Percentiles rank a stretch among this genome's conserved stretches.
Conservation (phyloP, 805 yeast species). For the Maudiozyma turicensis region DNA sequence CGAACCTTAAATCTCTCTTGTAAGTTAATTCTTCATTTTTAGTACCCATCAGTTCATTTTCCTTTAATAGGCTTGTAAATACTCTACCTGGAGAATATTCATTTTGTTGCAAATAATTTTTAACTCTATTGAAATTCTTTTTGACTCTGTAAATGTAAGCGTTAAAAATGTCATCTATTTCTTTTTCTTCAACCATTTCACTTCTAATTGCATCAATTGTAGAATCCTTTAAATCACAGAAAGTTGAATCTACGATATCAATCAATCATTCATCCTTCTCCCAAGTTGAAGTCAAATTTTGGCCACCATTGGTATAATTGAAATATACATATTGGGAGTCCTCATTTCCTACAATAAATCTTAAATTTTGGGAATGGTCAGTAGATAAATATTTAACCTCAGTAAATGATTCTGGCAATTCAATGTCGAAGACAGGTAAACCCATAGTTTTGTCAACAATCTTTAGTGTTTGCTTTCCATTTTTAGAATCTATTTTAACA, state of each 20-base stretch:
- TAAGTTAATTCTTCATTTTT: conserved; percentile 4
- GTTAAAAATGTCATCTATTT: conserved; percentile 3
- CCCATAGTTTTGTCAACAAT: conserved; percentile 14
- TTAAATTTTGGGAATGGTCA: conserved; percentile 9
- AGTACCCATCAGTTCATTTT: conserved; percentile 10
- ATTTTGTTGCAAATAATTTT: conserved; percentile 9
- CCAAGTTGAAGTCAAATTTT: conserved; percentile 27
- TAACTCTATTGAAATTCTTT: conserved; percentile 15
- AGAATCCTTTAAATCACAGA: conserved; percentile 15
- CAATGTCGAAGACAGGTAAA: conserved; percentile 8
- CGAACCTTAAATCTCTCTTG: conserved; percentile 32
- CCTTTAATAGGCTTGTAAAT: conserved; percentile 9
- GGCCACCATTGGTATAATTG: conserved; percentile 15
- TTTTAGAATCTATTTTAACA: conserved; percentile 1
- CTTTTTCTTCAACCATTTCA: conserved; percentile 16
- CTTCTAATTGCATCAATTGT: conserved; percentile 7
- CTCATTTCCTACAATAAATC: conserved; percentile 8
- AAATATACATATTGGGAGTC: conserved; percentile 12
- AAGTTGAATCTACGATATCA: conserved; percentile 28
- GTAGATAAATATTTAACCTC: conserved; percentile 12
- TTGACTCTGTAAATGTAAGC: conserved; percentile 26
- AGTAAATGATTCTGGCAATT: conserved; percentile 11
- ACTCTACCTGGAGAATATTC: conserved; percentile 17
- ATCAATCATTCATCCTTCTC: conserved; percentile 36
- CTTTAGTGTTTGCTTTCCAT: not conserved